Evolutionary conservation across 2,329 filamentous ascomycete genomes (phyloP).

Genomic region (Hymenoscyphus fraxineus): DNA sequence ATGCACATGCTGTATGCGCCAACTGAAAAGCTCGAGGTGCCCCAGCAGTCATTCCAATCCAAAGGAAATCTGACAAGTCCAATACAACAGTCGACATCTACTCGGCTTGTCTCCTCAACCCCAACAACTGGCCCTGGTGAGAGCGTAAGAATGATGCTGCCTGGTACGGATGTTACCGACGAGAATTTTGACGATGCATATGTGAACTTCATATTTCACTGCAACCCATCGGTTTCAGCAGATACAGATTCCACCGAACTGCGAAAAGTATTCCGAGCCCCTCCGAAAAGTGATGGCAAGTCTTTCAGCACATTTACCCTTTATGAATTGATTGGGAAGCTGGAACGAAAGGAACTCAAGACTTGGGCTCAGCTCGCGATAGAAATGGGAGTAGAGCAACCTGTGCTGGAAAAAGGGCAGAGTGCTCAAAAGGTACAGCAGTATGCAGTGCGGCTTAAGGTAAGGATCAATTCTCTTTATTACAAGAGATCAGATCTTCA

Average conservation of each 20-base stretch:
- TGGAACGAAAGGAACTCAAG: conserved; percentile 80
- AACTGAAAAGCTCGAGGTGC: conserved; percentile 16
- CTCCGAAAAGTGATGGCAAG: conserved; percentile 84
- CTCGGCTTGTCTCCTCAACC: conserved; percentile 10
- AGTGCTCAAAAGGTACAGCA: conserved; percentile 93
- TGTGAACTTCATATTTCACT: conserved; percentile 80
- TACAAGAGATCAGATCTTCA: background rate
- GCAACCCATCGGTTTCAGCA: conserved; percentile 76
- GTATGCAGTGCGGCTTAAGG: conserved; percentile 88
- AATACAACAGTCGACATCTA: conserved; percentile 16
- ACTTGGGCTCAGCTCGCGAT: conserved; percentile 89
- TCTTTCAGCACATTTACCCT: conserved; percentile 74
- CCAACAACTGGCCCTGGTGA: background rate
- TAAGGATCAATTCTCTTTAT: conserved; percentile 38
- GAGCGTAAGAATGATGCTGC: conserved; percentile 43
- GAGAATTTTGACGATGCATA: conserved; percentile 78
- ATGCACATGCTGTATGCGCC: conserved; percentile 23
- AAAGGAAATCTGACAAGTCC: conserved; percentile 8
- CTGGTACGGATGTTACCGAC: conserved; percentile 63
- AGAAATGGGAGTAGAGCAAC: conserved; percentile 82
- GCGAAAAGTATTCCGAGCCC: conserved; percentile 70
- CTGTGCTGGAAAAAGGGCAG: conserved; percentile 76
- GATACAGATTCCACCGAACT: conserved; percentile 67
- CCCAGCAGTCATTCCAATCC: conserved; percentile 13
- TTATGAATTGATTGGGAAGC: conserved; percentile 72